Percentiles rank a stretch among this genome's conserved stretches.
These are phyloP conservation scores for Alternaria consortialis DNA, from an alignment of 2,329 filamentous ascomycete species.

Conservation along the genomic window DNA sequence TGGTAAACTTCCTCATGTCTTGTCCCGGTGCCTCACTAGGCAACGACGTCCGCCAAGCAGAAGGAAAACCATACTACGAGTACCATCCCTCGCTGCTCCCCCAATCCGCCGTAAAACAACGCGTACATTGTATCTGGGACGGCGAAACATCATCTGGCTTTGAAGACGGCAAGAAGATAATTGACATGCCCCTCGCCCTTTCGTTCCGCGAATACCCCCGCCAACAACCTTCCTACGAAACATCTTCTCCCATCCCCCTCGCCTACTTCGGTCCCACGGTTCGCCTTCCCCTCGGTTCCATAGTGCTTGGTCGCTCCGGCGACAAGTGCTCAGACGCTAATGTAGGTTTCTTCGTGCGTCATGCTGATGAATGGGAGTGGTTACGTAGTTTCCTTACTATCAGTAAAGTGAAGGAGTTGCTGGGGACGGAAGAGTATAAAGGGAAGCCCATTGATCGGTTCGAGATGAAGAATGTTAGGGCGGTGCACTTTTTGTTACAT, in stretches of 20 bases:
- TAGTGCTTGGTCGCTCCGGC: conserved; percentile 46
- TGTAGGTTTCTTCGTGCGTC: conserved; percentile 44
- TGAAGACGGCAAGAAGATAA: conserved; percentile 29
- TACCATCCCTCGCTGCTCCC: conserved; percentile 53
- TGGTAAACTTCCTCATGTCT: conserved; percentile 54
- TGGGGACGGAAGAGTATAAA: conserved; percentile 44
- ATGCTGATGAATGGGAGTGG: conserved; percentile 47
- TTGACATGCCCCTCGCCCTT: conserved; percentile 31
- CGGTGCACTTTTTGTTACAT: conserved; percentile 56
- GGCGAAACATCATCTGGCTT: conserved; percentile 22
- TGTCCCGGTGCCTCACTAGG: conserved; percentile 52
- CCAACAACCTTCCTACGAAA: conserved; percentile 46
- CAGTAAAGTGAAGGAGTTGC: conserved; percentile 34
- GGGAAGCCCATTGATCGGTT: conserved; percentile 50
- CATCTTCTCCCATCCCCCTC: conserved; percentile 35
- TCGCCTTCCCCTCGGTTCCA: conserved; percentile 50
- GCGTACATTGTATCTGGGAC: conserved; percentile 42
- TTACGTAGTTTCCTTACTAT: conserved; percentile 37
- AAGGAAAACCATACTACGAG: conserved; percentile 49
- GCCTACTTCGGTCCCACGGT: conserved; percentile 48
- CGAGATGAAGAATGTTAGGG: conserved; percentile 50
- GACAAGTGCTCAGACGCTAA: conserved; percentile 47
- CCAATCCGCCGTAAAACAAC: conserved; percentile 39
- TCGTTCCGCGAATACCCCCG: conserved; percentile 31
- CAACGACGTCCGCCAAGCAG: conserved; percentile 38